These are phyloP conservation scores for Pyrenochaeta sp. DNA, from an alignment of 2,329 filamentous ascomycete species.

Conservation along the genomic window DNA sequence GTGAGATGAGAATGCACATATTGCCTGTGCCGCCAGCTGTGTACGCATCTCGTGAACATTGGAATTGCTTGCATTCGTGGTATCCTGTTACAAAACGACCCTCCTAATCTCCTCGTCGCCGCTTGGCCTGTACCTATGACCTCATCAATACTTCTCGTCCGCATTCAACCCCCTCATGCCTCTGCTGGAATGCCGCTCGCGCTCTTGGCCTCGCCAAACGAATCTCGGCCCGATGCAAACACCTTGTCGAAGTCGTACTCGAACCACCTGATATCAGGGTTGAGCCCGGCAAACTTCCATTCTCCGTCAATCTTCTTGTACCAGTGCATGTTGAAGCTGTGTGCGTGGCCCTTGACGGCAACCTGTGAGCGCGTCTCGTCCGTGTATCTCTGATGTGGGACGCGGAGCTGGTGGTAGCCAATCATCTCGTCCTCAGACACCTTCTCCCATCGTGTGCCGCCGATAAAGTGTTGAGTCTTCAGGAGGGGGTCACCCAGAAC, in stretches of 20 bases:
- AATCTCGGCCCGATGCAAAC: constrained; percentile 58
- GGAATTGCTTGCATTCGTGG: too few species aligned
- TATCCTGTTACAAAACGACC: too few species aligned
- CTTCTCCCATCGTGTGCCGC: constrained; percentile 61
- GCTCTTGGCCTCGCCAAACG: constrained; percentile 53
- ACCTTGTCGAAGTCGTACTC: constrained; percentile 66
- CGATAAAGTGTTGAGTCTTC: constrained; percentile 66
- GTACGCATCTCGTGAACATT: too few species aligned
- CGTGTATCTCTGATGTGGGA: constrained; percentile 64
- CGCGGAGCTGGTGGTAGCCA: constrained; percentile 65
- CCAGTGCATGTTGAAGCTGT: constrained; percentile 62
- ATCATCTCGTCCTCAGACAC: constrained; percentile 57
- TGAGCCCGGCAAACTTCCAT: constrained; percentile 65
- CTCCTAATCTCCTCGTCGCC: too few species aligned
- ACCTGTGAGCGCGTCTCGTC: constrained; percentile 58
- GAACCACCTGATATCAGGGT: constrained; percentile 62
- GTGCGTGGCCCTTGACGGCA: constrained; percentile 59
- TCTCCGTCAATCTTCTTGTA: constrained; percentile 65
- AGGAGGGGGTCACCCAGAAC: constrained; percentile 63
- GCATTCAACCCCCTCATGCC: constrained; percentile 4
- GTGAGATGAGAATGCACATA: too few species aligned
- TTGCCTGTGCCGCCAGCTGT: too few species aligned
- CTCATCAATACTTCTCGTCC: neutral
- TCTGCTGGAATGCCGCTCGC: constrained; percentile 47
- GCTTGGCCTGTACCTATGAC: neutral